A percentile compares a stretch with the other conserved stretches of the same genome.
Conservation (phyloP, 257 asterid genomes). For the Solanum acaule region DNA sequence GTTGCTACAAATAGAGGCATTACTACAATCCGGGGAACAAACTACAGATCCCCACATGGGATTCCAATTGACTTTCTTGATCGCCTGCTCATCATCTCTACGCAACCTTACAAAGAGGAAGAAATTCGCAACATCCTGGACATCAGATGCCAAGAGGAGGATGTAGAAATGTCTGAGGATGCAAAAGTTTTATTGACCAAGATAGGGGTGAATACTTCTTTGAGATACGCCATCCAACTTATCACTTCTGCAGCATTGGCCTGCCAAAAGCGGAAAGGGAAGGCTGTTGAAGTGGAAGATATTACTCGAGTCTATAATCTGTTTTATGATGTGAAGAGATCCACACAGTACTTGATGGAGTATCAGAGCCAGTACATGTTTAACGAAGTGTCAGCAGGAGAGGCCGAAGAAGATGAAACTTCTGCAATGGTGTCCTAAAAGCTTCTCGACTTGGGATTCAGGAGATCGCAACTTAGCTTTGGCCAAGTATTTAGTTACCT, state of each 20-base stretch:
- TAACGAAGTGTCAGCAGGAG: slow-evolving; percentile 51
- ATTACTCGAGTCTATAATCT: slow-evolving; percentile 74
- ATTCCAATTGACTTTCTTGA: slow-evolving; percentile 92
- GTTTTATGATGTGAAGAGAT: slow-evolving; percentile 80
- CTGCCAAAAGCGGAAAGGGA: slow-evolving; percentile 72
- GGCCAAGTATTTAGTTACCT: background rate
- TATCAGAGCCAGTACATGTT: slow-evolving; percentile 87
- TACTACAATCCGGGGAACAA: slow-evolving; percentile 80
- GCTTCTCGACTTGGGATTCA: background rate
- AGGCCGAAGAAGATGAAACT: slow-evolving; percentile 45
- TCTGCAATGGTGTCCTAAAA: slow-evolving; percentile 47
- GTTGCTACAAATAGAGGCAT: slow-evolving; percentile 97
- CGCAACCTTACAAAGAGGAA: slow-evolving; percentile 74
- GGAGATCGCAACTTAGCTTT: background rate
- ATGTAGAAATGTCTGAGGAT: slow-evolving; percentile 84
- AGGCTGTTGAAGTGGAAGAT: slow-evolving; percentile 81
- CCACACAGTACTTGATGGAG: slow-evolving; percentile 87
- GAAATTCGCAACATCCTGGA: slow-evolving; percentile 77
- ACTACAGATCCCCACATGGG: slow-evolving; percentile 81
- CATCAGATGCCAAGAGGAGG: slow-evolving; percentile 86
- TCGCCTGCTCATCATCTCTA: slow-evolving; percentile 87
- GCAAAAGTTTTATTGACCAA: slow-evolving; percentile 67
- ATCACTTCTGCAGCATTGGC: slow-evolving; percentile 71
- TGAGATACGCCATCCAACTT: slow-evolving; percentile 80
- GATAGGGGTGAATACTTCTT: slow-evolving; percentile 79